Percentiles rank a stretch among this genome's conserved stretches.
These are phyloP conservation scores for Wakefieldia striispora DNA, from an alignment of 768 basidiomycete genomes.

Conservation along the genomic window DNA sequence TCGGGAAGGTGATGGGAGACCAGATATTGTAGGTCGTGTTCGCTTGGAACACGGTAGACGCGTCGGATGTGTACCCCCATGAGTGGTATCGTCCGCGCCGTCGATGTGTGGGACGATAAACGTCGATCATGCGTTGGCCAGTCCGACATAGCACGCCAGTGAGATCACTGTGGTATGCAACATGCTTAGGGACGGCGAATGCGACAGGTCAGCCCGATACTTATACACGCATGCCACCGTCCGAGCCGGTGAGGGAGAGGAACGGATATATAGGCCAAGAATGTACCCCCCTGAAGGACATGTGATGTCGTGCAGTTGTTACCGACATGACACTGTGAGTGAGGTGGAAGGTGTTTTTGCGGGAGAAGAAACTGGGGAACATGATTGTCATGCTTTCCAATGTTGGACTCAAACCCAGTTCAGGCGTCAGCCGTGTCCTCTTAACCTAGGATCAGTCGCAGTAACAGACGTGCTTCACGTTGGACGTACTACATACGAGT, in stretches of 20 bases:
- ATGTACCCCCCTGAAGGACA: neutral
- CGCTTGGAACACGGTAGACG: conserved; percentile 56
- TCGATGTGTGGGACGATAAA: conserved; percentile 49
- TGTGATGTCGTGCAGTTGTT: neutral
- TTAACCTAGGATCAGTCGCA: too few species aligned
- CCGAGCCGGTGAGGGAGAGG: too few species aligned
- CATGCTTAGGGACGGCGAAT: too few species aligned
- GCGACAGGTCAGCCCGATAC: neutral
- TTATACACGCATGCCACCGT: too few species aligned
- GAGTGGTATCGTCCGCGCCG: conserved; percentile 50
- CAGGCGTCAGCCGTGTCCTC: too few species aligned
- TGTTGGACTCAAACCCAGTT: too few species aligned
- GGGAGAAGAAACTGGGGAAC: too few species aligned
- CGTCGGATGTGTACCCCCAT: conserved; percentile 36
- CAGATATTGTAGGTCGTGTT: conserved; percentile 61
- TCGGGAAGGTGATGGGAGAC: conserved; percentile 56
- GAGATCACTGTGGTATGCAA: neutral
- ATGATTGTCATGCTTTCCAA: too few species aligned
- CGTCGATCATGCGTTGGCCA: conserved; percentile 42
- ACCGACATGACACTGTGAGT: conserved; percentile 29
- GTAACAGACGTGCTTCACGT: too few species aligned
- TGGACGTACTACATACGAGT: too few species aligned
- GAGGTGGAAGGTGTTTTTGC: too few species aligned
- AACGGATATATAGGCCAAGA: too few species aligned
- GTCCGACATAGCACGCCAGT: conserved; percentile 20